phyloP scores from a whole-genome alignment of 768 basidiomycete genomes.

The Mycena belliarum region DNA sequence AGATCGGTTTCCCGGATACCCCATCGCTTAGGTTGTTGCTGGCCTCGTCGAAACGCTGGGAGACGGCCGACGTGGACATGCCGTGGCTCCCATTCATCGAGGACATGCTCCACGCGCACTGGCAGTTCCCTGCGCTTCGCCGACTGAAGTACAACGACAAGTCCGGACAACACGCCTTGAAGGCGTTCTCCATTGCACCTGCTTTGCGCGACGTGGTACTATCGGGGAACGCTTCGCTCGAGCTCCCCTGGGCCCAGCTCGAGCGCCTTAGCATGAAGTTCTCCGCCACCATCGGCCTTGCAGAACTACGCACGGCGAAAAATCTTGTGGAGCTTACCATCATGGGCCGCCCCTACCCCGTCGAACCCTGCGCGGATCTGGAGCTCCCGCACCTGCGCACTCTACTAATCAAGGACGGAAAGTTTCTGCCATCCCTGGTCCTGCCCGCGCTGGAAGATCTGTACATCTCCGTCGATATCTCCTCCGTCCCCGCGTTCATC shows the following conservation, averaged over 20 bases:
- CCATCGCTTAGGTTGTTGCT: background rate
- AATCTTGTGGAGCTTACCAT: conserved; percentile 3
- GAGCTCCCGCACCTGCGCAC: conserved; percentile 6
- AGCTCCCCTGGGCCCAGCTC: conserved; percentile 4
- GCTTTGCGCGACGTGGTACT: conserved; percentile 4
- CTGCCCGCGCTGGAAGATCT: conserved; percentile 6
- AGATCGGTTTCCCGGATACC: conserved; percentile 1
- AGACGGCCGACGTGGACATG: conserved; percentile 2
- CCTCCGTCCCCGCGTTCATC: conserved; percentile 2
- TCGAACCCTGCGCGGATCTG: background rate
- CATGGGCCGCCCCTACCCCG: background rate
- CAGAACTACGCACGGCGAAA: background rate
- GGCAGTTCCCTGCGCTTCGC: too few species aligned
- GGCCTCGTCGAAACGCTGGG: background rate
- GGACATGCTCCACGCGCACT: too few species aligned
- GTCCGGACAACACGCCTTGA: background rate
- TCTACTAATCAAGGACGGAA: conserved; percentile 4
- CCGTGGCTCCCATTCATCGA: conserved; percentile 3
- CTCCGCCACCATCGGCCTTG: background rate
- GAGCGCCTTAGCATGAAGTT: conserved; percentile 3
- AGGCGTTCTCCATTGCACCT: background rate
- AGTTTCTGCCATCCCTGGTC: background rate
- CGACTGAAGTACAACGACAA: background rate
- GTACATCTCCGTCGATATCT: conserved; percentile 9
- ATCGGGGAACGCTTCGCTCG: background rate